A percentile compares a stretch with the other conserved stretches of the same genome.
Conservation (phyloP, 176 grass and related monocot species). For the Carex parvula region DNA sequence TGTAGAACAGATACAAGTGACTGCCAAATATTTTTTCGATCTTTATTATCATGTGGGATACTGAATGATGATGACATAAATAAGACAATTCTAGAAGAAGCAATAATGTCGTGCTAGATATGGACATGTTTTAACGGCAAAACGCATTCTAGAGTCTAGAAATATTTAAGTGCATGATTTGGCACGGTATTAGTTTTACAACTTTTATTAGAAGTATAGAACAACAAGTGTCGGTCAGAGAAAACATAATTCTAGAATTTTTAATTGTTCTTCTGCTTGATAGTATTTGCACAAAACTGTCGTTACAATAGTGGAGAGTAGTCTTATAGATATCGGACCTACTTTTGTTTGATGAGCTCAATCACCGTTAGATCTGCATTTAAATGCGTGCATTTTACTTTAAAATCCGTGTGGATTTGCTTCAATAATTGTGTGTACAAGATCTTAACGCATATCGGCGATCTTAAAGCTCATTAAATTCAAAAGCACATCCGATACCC, state of each 20-base stretch:
- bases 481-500: too few species aligned
- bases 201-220: neutral
- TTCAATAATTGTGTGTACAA: too few species aligned
- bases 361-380: too few species aligned
- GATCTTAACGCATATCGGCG: too few species aligned
- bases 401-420: too few species aligned
- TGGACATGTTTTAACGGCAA: neutral
- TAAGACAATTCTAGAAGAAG: neutral
- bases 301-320: too few species aligned
- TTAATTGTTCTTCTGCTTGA: neutral
- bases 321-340: too few species aligned
- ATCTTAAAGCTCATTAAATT: too few species aligned
- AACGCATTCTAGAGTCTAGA: neutral
- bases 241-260: neutral
- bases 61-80: neutral
- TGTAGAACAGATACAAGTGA: neutral
- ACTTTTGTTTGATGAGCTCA: too few species aligned
- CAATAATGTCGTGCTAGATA: neutral
- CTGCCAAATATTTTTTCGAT: neutral
- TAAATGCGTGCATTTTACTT: too few species aligned
- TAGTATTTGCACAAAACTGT: too few species aligned
- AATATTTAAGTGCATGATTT: neutral
- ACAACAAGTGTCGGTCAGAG: neutral
- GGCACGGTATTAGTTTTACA: neutral
- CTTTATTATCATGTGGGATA: neutral